These are phyloP conservation scores for Tothia fuscella DNA, from an alignment of 2,329 filamentous ascomycete genomes.

Conservation along the genomic window DNA sequence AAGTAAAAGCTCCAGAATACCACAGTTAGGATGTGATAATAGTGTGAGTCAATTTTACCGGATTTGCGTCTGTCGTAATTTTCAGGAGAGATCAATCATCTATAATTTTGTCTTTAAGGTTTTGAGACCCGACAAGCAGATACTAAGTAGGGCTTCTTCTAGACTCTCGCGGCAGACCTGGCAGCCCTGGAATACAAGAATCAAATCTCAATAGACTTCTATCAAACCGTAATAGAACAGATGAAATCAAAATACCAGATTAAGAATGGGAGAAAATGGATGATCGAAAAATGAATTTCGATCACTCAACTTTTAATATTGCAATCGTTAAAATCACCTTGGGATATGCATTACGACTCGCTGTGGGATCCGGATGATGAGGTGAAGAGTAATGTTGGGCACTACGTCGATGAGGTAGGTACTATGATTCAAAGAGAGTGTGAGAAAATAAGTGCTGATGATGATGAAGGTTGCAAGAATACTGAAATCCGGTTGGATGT, in stretches of 20 bases:
- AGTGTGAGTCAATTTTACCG: slow-evolving; percentile 33
- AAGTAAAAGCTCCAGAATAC: slow-evolving; percentile 31
- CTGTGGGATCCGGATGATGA: slow-evolving; percentile 21
- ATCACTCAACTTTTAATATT: slow-evolving; percentile 33
- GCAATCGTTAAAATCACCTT: slow-evolving; percentile 33
- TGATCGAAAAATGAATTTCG: slow-evolving; percentile 33
- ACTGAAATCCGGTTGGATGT: slow-evolving; percentile 20
- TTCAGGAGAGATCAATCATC: too few relatives aligned
- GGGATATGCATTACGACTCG: slow-evolving; percentile 23
- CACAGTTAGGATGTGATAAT: slow-evolving; percentile 44
- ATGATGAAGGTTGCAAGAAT: slow-evolving; percentile 14
- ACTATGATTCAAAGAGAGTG: not conserved
- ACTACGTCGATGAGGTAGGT: slow-evolving; percentile 15
- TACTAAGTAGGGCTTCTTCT: not conserved
- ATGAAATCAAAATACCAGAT: slow-evolving; percentile 35
- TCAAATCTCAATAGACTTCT: slow-evolving; percentile 35
- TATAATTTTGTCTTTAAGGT: too few relatives aligned
- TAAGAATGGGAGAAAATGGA: slow-evolving; percentile 38
- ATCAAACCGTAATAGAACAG: slow-evolving; percentile 33
- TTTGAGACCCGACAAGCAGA: too few relatives aligned
- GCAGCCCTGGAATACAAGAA: slow-evolving; percentile 26
- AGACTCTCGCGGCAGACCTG: slow-evolving; percentile 40
- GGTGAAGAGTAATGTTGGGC: slow-evolving; percentile 17
- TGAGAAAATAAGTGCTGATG: slow-evolving; percentile 13
- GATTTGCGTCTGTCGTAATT: too few relatives aligned